Conservation (phyloP, 129 eudicot genomes). For the Daucus carota region DNA sequence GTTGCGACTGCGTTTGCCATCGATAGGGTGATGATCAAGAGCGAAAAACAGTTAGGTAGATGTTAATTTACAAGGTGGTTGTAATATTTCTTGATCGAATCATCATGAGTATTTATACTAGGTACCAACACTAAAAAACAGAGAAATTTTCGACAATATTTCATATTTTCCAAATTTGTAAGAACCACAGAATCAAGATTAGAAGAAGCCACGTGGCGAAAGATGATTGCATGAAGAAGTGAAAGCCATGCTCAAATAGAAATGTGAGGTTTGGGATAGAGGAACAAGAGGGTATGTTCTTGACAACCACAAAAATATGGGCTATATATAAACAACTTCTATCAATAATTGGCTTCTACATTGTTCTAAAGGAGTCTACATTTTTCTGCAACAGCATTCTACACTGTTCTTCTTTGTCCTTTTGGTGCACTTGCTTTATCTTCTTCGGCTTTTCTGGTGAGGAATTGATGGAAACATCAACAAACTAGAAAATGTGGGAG, state of each 20-base stretch:
- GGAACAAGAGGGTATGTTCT: not conserved
- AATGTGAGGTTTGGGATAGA: not conserved
- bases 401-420: not conserved
- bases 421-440: not conserved
- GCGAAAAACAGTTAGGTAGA: conserved; percentile 8
- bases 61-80: conserved; percentile 7
- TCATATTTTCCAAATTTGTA: conserved; percentile 23
- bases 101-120: conserved; percentile 16
- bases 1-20: conserved; percentile 87
- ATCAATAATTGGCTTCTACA: conserved; percentile 3
- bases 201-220: conserved; percentile 48
- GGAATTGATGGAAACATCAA: not conserved
- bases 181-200: conserved; percentile 82
- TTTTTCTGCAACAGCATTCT: not conserved
- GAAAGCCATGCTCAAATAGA: not conserved
- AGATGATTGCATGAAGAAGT: conserved; percentile 4
- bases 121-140: conserved; percentile 8
- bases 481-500: not conserved
- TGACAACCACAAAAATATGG: not conserved
- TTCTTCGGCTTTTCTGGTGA: not conserved
- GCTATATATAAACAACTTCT: not conserved
- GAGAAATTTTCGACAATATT: conserved; percentile 17
- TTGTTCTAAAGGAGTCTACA: not conserved
- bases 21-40: not conserved
- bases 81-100: not conserved